These are phyloP conservation scores for Setaria viridis DNA, from an alignment of 202 grass and related monocot genomes.

Conservation along the genomic window DNA sequence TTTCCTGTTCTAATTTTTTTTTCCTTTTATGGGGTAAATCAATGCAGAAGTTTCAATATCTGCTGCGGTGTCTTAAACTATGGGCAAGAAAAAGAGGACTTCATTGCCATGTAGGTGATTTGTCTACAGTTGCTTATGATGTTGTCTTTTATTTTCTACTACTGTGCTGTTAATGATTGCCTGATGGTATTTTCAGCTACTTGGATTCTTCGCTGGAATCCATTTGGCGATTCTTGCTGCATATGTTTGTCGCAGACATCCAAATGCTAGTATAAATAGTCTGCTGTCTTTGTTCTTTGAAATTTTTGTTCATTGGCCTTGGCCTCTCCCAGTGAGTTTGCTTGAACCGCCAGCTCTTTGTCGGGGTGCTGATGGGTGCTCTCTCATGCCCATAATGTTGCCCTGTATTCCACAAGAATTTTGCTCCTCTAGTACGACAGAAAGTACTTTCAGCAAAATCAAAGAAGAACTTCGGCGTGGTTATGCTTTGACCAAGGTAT, in stretches of 20 bases:
- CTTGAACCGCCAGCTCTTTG: conserved; percentile 46
- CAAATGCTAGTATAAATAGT: conserved; percentile 60
- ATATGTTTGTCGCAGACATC: conserved; percentile 71
- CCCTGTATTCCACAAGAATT: conserved; percentile 67
- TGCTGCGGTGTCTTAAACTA: conserved; percentile 78
- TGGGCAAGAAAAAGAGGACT: conserved; percentile 75
- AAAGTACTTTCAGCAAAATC: conserved; percentile 73
- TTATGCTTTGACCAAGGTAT: conserved; percentile 69
- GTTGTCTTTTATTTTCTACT: conserved; percentile 6
- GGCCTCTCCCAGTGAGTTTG: conserved; percentile 74
- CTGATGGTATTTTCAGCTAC: conserved; percentile 57
- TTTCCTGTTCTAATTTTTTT: conserved; percentile 29
- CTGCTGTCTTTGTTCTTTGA: conserved; percentile 67
- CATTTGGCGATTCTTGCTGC: conserved; percentile 73
- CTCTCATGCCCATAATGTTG: conserved; percentile 76
- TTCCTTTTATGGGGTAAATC: conserved; percentile 23
- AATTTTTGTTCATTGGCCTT: conserved; percentile 67
- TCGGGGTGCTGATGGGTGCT: conserved; percentile 52
- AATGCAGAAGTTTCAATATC: conserved; percentile 69
- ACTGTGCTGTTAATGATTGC: conserved; percentile 29
- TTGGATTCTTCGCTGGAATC: conserved; percentile 80
- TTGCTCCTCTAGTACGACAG: conserved; percentile 70
- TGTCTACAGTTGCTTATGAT: conserved; percentile 20
- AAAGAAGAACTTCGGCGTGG: conserved; percentile 65
- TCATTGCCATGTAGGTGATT: conserved; percentile 69